Evolutionary conservation across 768 basidiomycete genomes (phyloP).

Genomic region (Tremella yokohamensis): DNA sequence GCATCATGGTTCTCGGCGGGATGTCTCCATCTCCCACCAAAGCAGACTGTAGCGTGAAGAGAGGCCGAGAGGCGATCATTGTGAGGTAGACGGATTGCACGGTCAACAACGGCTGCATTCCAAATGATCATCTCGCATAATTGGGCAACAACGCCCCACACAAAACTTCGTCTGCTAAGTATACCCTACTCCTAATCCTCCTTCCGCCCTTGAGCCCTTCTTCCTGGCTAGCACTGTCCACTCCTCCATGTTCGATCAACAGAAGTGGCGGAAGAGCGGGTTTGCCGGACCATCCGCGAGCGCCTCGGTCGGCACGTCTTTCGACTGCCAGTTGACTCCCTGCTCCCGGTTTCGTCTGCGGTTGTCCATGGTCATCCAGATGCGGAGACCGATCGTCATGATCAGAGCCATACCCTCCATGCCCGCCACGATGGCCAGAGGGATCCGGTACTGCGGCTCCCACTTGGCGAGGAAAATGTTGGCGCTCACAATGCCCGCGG

Average conservation of each 20-base stretch:
- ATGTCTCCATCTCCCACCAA: too few species aligned
- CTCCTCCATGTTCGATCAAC: not conserved
- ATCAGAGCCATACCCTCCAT: constrained; percentile 20
- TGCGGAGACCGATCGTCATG: constrained; percentile 14
- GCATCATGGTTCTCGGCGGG: too few species aligned
- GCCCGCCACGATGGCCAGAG: constrained; percentile 20
- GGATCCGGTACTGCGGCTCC: constrained; percentile 15
- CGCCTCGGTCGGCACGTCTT: constrained; percentile 36
- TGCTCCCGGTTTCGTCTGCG: constrained; percentile 28
- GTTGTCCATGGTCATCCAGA: constrained; percentile 24
- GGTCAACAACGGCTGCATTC: too few species aligned
- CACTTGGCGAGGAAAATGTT: constrained; percentile 33
- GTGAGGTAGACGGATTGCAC: too few species aligned
- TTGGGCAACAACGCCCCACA: too few species aligned
- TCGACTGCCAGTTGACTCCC: constrained; percentile 31
- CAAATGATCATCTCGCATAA: too few species aligned
- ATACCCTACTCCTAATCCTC: too few species aligned
- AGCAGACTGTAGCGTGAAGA: too few species aligned
- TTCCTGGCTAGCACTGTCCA: too few species aligned
- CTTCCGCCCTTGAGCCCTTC: too few species aligned
- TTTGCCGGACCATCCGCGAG: constrained; percentile 22
- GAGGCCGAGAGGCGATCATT: too few species aligned
- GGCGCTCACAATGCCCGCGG: constrained; percentile 30
- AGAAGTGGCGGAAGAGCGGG: constrained; percentile 32
- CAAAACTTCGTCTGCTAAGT: too few species aligned